A percentile compares a stretch with the other conserved stretches of the same genome.
phyloP scores from a whole-genome alignment of 2,329 filamentous ascomycete species.

The Thelonectria olida region DNA sequence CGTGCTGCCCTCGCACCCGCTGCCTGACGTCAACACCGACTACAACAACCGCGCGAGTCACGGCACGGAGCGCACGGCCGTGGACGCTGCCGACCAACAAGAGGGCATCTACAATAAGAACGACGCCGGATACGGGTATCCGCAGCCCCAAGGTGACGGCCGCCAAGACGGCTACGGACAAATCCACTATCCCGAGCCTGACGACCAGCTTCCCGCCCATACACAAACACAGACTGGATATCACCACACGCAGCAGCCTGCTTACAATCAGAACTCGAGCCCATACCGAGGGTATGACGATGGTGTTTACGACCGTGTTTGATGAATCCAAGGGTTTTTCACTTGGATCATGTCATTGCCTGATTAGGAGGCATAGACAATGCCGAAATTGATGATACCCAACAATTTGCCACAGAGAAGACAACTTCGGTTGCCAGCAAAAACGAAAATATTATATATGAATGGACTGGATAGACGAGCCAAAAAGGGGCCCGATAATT shows the following conservation, averaged over 20 bases:
- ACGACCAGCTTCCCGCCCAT: constrained; percentile 13
- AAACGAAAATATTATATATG: constrained; percentile 13
- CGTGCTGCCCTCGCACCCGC: constrained; percentile 51
- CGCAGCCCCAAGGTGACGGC: constrained; percentile 32
- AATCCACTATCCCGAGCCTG: constrained; percentile 39
- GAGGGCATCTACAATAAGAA: constrained; percentile 40
- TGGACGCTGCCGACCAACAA: constrained; percentile 38
- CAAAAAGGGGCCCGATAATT: constrained; percentile 23
- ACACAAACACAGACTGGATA: too few species aligned
- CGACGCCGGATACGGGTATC: constrained; percentile 32
- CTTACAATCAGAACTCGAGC: neutral
- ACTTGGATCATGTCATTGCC: neutral
- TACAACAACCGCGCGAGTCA: constrained; percentile 52
- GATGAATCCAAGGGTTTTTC: neutral
- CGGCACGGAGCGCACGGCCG: constrained; percentile 49
- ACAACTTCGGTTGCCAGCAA: constrained; percentile 10
- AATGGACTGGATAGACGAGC: constrained; percentile 18
- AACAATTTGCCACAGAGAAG: neutral
- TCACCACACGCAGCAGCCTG: neutral
- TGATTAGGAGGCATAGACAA: constrained; percentile 1
- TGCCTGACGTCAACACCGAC: constrained; percentile 48
- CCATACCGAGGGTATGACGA: constrained; percentile 48
- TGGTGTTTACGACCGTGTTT: constrained; percentile 47
- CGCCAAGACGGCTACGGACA: constrained; percentile 42
- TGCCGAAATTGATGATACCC: constrained; percentile 20